These are phyloP conservation scores for Plasmodium malariae DNA, from an alignment of 169 alveolate genomes.

Conservation along the genomic window DNA sequence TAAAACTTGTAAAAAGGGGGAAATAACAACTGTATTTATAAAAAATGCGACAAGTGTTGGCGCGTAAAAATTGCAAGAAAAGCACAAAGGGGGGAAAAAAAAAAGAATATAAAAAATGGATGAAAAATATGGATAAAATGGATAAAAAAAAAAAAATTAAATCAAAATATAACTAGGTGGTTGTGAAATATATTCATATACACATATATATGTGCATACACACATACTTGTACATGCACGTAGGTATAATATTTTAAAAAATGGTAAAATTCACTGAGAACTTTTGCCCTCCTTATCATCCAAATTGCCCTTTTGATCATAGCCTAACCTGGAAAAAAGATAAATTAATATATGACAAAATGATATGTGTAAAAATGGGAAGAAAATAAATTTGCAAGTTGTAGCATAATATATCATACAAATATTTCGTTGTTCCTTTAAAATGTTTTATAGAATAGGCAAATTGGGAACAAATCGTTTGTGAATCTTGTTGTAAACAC, in stretches of 20 bases:
- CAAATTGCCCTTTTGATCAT: slow-evolving; percentile 3
- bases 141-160: neutral
- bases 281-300: neutral
- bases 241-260: neutral
- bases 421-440: too few species aligned
- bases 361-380: neutral
- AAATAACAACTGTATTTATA: neutral
- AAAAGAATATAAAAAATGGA: neutral
- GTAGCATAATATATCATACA: too few species aligned
- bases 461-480: too few species aligned
- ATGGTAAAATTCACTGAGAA: slow-evolving; percentile 6
- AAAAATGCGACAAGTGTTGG: neutral
- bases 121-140: neutral
- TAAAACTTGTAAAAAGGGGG: neutral
- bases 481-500: too few species aligned
- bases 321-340: slow-evolving; percentile 13
- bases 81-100: neutral
- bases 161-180: neutral
- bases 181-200: neutral
- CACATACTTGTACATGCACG: neutral
- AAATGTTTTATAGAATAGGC: too few species aligned
- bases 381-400: slow-evolving; percentile 2
- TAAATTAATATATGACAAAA: too few species aligned
- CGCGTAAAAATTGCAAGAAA: neutral
- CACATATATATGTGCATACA: neutral